These are phyloP conservation scores for Candida loeiensis DNA, from an alignment of 805 yeast species.

Conservation along the genomic window DNA sequence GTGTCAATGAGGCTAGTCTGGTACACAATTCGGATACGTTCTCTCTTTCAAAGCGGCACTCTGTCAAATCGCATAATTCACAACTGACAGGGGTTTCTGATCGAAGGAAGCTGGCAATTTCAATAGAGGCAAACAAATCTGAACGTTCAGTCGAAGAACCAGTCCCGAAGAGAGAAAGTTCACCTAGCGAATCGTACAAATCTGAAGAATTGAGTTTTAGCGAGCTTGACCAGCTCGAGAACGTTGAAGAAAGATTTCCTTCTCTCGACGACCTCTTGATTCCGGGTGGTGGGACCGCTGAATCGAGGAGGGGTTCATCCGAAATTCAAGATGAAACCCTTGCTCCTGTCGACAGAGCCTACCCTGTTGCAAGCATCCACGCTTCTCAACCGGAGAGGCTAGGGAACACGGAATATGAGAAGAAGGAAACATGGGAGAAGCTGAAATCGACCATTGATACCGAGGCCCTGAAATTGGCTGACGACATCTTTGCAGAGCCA, in stretches of 20 bases:
- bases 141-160: conserved; percentile 3
- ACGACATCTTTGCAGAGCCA: conserved; percentile 36
- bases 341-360: not conserved
- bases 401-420: conserved; percentile 18
- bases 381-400: not conserved
- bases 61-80: conserved; percentile 5
- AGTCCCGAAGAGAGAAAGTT: conserved; percentile 4
- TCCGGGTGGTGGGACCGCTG: not conserved
- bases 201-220: conserved; percentile 20
- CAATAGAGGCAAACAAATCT: conserved; percentile 3
- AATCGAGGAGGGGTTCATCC: not conserved
- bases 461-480: conserved; percentile 36
- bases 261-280: conserved; percentile 33
- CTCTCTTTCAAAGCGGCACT: conserved; percentile 1
- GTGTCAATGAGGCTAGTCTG: not conserved
- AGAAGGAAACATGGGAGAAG: conserved; percentile 39
- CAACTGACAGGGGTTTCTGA: conserved; percentile 5
- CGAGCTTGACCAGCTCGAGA: conserved; percentile 39
- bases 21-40: not conserved
- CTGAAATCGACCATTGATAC: conserved; percentile 21
- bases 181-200: not conserved
- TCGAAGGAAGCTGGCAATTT: conserved; percentile 5
- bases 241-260: conserved; percentile 52
- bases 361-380: not conserved
- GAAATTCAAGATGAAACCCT: not conserved